Conservation (phyloP, 2,329 filamentous ascomycete genomes). For the Aspergillus caelatus region DNA sequence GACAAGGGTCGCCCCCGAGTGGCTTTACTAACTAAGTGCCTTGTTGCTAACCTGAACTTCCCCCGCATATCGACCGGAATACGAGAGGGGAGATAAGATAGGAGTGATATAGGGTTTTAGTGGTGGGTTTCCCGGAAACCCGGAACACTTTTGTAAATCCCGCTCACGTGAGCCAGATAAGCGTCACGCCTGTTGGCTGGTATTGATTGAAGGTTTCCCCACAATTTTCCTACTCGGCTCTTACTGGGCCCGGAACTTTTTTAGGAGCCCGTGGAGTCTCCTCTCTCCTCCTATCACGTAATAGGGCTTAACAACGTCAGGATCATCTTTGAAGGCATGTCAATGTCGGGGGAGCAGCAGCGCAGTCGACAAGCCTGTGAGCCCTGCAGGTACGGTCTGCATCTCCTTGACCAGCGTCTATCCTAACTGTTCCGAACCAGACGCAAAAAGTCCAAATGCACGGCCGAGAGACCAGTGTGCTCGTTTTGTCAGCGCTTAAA, state of each 20-base stretch:
- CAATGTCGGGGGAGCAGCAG: not conserved
- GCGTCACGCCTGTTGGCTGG: not conserved
- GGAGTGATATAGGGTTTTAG: not conserved
- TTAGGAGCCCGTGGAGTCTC: not conserved
- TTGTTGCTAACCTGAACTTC: no score
- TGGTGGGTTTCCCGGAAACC: not conserved
- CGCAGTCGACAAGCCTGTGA: constrained; percentile 13
- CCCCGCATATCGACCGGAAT: not conserved
- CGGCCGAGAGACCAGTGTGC: constrained; percentile 11
- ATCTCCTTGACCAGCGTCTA: not conserved
- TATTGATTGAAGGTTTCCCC: not conserved
- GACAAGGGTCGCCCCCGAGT: no score
- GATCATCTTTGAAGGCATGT: not conserved
- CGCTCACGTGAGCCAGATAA: not conserved
- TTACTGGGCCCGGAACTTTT: not conserved
- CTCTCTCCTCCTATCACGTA: not conserved
- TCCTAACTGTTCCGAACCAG: not conserved
- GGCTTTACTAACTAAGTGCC: no score
- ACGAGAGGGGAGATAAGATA: not conserved
- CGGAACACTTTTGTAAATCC: not conserved
- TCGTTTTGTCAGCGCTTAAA: constrained; percentile 14
- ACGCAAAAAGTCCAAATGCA: constrained; percentile 15
- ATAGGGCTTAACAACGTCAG: no score
- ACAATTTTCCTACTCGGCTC: not conserved
- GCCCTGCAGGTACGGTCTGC: constrained; percentile 10